Evolutionary conservation across 225 moss, liverwort and hornwort species (phyloP).

Genomic region (Anthoceros angustus): DNA sequence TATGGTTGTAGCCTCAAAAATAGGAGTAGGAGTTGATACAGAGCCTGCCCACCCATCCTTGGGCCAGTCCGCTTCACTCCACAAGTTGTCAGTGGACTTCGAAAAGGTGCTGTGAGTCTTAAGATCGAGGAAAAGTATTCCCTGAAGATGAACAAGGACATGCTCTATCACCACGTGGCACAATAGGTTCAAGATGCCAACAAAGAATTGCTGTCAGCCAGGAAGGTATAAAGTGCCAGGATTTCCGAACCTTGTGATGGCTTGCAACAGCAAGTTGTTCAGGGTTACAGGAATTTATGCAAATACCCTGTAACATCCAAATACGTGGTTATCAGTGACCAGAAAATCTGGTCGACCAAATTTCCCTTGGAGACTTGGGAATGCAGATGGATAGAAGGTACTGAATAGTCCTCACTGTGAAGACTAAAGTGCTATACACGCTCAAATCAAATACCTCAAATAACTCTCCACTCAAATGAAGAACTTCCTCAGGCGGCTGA

Average conservation of each 20-base stretch:
- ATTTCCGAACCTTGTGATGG: constrained; percentile 35
- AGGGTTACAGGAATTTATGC: constrained; percentile 42
- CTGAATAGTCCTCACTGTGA: not conserved
- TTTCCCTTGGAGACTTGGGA: not conserved
- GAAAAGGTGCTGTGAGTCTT: constrained; percentile 31
- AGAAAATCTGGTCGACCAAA: not conserved
- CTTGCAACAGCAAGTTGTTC: constrained; percentile 52
- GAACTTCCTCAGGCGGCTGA: constrained; percentile 29
- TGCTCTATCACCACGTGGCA: constrained; percentile 11
- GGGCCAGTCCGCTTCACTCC: constrained; percentile 36
- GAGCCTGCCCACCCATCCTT: constrained; percentile 56
- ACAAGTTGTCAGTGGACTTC: constrained; percentile 24
- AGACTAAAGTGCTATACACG: constrained; percentile 3
- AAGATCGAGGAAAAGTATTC: constrained; percentile 41
- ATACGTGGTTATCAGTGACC: constrained; percentile 12
- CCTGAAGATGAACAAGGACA: constrained; percentile 22
- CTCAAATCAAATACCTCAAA: constrained; percentile 33
- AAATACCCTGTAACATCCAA: constrained; percentile 41
- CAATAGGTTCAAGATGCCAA: not conserved
- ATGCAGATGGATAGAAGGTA: not conserved
- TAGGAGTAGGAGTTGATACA: constrained; percentile 25
- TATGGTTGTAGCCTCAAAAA: constrained; percentile 13
- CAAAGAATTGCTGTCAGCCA: too few species aligned
- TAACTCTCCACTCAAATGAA: constrained; percentile 46
- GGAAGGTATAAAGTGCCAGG: too few species aligned